A percentile compares a stretch with the other conserved stretches of the same genome.
These are phyloP conservation scores for Penicillium flavigenum DNA, from an alignment of 495 filamentous ascomycete genomes.

Conservation along the genomic window DNA sequence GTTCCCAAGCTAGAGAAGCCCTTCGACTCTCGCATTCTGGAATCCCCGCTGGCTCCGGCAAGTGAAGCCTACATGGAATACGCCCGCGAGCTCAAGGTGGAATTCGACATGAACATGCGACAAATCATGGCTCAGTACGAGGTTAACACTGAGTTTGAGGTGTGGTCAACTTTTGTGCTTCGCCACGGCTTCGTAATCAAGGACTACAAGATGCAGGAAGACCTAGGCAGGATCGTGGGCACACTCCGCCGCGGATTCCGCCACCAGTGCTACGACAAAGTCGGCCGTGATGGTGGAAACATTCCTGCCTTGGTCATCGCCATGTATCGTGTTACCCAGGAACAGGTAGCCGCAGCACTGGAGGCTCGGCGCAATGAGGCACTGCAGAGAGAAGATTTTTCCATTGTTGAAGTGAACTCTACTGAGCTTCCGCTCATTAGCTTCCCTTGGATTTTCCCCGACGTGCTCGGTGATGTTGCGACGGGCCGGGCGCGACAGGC, in stretches of 20 bases:
- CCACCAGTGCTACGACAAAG: constrained; percentile 59
- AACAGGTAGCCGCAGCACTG: constrained; percentile 61
- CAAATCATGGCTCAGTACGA: constrained; percentile 84
- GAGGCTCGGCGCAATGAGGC: constrained; percentile 22
- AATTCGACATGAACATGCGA: constrained; percentile 75
- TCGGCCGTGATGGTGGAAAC: constrained; percentile 55
- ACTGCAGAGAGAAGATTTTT: constrained; percentile 19
- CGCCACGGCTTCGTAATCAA: constrained; percentile 60
- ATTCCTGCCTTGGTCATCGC: constrained; percentile 75
- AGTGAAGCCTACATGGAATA: constrained; percentile 52
- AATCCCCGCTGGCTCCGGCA: constrained; percentile 51
- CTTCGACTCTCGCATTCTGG: constrained; percentile 78
- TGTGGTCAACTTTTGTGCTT: constrained; percentile 82
- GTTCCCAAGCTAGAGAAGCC: constrained; percentile 62
- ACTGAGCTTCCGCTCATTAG: constrained; percentile 74
- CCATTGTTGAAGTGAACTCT: constrained; percentile 32
- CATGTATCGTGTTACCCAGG: constrained; percentile 80
- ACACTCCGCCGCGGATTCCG: constrained; percentile 66
- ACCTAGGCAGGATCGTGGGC: constrained; percentile 63
- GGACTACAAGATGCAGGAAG: constrained; percentile 86
- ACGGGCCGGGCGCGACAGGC: constrained; percentile 19
- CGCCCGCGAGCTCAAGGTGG: constrained; percentile 64
- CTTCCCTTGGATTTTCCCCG: constrained; percentile 87
- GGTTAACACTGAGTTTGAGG: constrained; percentile 86
- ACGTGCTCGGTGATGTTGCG: constrained; percentile 73